Evolutionary conservation across 1,284 basidiomycete genomes (phyloP).

Genomic region (Fomitopsis pinicola): DNA sequence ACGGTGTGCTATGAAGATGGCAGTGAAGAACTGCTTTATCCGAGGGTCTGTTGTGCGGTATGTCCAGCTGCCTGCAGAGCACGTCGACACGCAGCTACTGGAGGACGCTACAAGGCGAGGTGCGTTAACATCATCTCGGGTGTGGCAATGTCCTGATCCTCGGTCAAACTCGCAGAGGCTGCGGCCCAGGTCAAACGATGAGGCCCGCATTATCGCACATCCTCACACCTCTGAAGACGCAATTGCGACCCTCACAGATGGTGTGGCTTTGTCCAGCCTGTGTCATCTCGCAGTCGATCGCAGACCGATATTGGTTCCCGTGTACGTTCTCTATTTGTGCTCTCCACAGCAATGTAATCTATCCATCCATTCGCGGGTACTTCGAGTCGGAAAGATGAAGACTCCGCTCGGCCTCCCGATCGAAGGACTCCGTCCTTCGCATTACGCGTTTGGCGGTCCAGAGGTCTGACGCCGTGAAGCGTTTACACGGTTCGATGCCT

Average conservation of each 20-base stretch:
- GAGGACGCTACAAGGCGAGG: constrained; percentile 98
- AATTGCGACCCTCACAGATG: neutral
- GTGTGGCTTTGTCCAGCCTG: neutral
- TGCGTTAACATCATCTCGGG: constrained; percentile 30
- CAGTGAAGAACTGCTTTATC: constrained; percentile 99
- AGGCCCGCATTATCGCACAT: constrained; percentile 44
- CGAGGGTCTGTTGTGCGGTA: constrained; percentile 98
- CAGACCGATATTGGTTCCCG: too few species aligned
- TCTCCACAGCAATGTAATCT: too few species aligned
- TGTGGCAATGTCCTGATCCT: neutral
- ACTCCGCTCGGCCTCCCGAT: too few species aligned
- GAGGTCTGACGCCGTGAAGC: too few species aligned
- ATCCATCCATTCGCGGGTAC: too few species aligned
- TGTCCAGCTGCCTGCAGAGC: constrained; percentile 89
- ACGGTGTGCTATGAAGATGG: constrained; percentile 62
- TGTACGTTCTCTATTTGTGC: too few species aligned
- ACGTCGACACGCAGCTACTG: constrained; percentile 92
- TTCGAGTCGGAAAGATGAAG: too few species aligned
- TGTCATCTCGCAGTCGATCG: too few species aligned
- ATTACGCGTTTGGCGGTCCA: too few species aligned
- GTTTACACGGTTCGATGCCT: too few species aligned
- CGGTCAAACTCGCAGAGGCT: constrained; percentile 3
- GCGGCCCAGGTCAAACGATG: constrained; percentile 8
- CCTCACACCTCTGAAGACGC: neutral
- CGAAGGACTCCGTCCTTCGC: too few species aligned